Base-by-base conservation (phyloP, 306 rosid genomes). In the Casuarina glauca region DNA sequence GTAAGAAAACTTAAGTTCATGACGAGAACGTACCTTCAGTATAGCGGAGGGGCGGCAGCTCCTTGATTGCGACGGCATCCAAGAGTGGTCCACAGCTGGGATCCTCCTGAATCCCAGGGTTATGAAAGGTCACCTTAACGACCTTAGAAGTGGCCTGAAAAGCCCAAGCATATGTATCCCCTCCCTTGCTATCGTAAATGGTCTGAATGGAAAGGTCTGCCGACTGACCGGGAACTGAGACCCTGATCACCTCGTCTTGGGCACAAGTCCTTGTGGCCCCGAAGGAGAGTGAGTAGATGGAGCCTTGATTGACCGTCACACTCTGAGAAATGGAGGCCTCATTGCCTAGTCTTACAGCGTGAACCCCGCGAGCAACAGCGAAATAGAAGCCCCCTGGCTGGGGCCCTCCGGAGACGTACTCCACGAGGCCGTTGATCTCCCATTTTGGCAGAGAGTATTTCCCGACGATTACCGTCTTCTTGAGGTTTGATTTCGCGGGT, bases 1-100 rank as follows among this genome's bases (percentile, higher is more conserved):
- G 32, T 26, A 26, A 26, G 32, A 26, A 26, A 26, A 26, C 32
- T 0, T 26, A 0, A 9, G 9, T 6, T 6, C 12, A 46, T 1
- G 9, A 16, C 2, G 10, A 32, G 50, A 74, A 16, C 53, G 19
- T 66, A 81, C 93, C 93, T 49, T 48, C 72, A 0, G 15, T 9
- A 16, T 9, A 72, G 12, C 5, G 57, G 15, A 70, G 45, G 42
- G 82, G 90, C 57, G 60, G 36, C 38, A 89, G 71, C 77, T 89
- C 80, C 76, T 84, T 84, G 70, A 89, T 84, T 32, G 90, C 88
- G 75, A 83, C 73, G 3, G 66, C 82, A 81, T 87, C 90, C 84
- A 89, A 74, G 39, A 89, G 85, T 39, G 93, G 90, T 3, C 93
- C 93, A 77, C 93, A 89, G 36, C 79, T 35, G 38, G 93, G 90